Evolutionary conservation across 495 filamentous ascomycete genomes (phyloP), one percentile per base, ranked within the genome.

Genomic region (Bathelium albidoporum): DNA sequence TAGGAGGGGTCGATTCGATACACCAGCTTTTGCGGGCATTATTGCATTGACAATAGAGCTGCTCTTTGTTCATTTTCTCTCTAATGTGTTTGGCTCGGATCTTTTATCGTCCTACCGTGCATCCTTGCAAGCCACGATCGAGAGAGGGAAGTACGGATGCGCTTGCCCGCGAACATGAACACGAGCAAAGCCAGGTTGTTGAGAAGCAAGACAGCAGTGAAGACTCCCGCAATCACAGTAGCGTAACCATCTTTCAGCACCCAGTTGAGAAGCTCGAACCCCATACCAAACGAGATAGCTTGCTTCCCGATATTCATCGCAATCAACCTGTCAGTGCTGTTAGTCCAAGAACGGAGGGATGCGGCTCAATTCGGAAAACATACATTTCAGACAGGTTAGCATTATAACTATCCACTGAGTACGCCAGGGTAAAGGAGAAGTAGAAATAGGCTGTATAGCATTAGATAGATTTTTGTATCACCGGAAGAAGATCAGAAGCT

Each of bases 251-350:
- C 69, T 59, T 78, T 65, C 70, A 81, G 58, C 10, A 85, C 80
- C 84, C 83, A 87, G 61, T 79, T 74, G 24, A 87, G 72, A 49
- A 87, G 65, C 64, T 82, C 80, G 24, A 82, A 68, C 1, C 83
- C 82, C 75, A 86, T 82, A 1, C 82, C 84, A 65, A 87, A 86
- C 58, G 74, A 79, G 58, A 87, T 83, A 7, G 81, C 79, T 70
- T 85, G 83, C 64, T 87, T 87, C n/a, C 84, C 84, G 29, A 87
- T n/a, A 55, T 55, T 55, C 49, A 55, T 55, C 24, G 49, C 49
- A 29, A 55, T 55, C 11, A 55, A 24, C 49, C 49, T 55, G 24
- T 9, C 2, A 29, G 49, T 16, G 29, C 9, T 7, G 49, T 55
- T 24, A 55, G 49, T 49, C 44, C 5, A 20, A n/a, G 20, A 7